Percentiles rank a stretch among this genome's conserved stretches.
These are phyloP conservation scores for Barbatosphaeria neglecta DNA, from an alignment of 495 filamentous ascomycete species.

Conservation along the genomic window DNA sequence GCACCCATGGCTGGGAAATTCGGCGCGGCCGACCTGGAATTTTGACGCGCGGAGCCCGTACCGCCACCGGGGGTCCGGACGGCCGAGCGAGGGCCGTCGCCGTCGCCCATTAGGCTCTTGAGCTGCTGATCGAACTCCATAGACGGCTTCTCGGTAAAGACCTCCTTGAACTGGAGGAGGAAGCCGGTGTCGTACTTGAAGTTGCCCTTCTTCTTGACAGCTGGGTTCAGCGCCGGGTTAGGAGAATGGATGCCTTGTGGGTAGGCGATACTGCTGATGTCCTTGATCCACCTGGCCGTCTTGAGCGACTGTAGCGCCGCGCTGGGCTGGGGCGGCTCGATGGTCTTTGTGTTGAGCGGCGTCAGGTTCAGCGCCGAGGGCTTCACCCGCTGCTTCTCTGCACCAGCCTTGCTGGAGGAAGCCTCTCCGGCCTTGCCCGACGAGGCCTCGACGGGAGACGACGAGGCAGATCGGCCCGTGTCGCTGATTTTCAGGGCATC, in stretches of 20 bases:
- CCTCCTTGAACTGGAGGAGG: conserved; percentile 89
- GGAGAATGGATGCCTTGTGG: conserved; percentile 72
- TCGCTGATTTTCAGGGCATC: conserved; percentile 23
- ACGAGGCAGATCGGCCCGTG: background rate
- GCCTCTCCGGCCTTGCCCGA: conserved; percentile 41
- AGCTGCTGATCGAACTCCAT: conserved; percentile 79
- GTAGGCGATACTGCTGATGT: conserved; percentile 56
- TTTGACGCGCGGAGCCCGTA: conserved; percentile 36
- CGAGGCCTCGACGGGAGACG: conserved; percentile 34
- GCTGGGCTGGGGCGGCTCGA: conserved; percentile 82
- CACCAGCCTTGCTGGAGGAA: conserved; percentile 34
- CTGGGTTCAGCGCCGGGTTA: conserved; percentile 77
- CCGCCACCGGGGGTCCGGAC: conserved; percentile 50
- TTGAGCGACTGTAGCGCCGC: conserved; percentile 84
- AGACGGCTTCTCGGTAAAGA: conserved; percentile 92
- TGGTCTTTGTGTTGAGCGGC: conserved; percentile 56
- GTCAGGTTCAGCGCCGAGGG: conserved; percentile 75
- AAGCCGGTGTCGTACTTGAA: conserved; percentile 95
- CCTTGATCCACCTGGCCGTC: conserved; percentile 66
- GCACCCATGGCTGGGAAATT: conserved; percentile 54
- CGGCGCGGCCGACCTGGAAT: conserved; percentile 29
- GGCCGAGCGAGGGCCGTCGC: conserved; percentile 54
- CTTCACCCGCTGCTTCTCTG: conserved; percentile 51
- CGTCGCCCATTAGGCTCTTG: conserved; percentile 71
- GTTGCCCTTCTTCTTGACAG: conserved; percentile 58